Evolutionary conservation across 805 yeast genomes (phyloP).

Genomic region (Candida verbasci): DNA sequence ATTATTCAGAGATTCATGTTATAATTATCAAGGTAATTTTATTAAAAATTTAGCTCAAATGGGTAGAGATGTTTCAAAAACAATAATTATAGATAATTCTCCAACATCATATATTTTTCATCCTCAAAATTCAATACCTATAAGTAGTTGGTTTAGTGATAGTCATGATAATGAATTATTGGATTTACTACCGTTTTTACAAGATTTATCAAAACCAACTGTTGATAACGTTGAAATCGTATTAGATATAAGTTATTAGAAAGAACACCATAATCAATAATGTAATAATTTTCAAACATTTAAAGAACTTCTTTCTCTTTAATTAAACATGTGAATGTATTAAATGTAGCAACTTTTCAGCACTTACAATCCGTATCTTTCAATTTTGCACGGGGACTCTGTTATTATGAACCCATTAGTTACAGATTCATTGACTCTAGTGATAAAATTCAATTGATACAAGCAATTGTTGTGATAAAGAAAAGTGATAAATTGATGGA

Average conservation of each 20-base stretch:
- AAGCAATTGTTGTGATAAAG: too few species aligned
- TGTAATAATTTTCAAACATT: background rate
- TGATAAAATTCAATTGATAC: too few species aligned
- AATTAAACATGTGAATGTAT: too few species aligned
- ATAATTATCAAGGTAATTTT: slow-evolving; percentile 88
- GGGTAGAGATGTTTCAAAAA: slow-evolving; percentile 84
- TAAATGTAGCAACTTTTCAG: too few species aligned
- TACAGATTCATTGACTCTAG: too few species aligned
- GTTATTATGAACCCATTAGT: too few species aligned
- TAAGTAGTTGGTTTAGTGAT: slow-evolving; percentile 97
- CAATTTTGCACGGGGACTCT: too few species aligned
- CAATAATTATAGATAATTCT: slow-evolving; percentile 91
- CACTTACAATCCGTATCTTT: too few species aligned
- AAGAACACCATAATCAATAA: background rate
- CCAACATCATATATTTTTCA: slow-evolving; percentile 98
- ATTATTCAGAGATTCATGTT: slow-evolving; percentile 90
- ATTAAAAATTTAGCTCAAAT: slow-evolving; percentile 90
- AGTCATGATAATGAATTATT: slow-evolving; percentile 93
- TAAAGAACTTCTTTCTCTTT: too few species aligned
- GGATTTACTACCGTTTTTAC: slow-evolving; percentile 86
- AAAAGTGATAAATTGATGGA: too few species aligned
- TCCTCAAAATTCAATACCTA: slow-evolving; percentile 96
- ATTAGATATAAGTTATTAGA: slow-evolving; percentile 53
- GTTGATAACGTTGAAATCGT: slow-evolving; percentile 86
- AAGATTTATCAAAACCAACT: slow-evolving; percentile 66